Evolutionary conservation across 2,329 filamentous ascomycete species (phyloP), one percentile per base, ranked within the genome.

Genomic region (Aureobasidium namibiae): DNA sequence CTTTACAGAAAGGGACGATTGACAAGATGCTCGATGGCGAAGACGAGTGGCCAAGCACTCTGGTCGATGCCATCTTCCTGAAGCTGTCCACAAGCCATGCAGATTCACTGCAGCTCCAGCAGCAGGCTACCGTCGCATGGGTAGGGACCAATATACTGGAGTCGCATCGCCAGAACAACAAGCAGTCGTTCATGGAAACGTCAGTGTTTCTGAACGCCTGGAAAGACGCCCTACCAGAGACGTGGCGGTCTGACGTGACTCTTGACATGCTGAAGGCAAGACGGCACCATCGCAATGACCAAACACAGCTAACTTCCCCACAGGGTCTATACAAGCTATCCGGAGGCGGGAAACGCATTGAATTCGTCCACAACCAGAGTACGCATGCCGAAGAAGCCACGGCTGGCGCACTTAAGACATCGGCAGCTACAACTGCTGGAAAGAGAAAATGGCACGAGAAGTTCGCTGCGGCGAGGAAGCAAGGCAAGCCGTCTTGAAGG

Each of bases 371-470:
- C 24, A 56, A 44, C 3, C 16, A 23, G 11, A 26, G 11, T n/a
- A 16, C 31, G 3, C 24, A 23, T 1, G 29, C 24, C 24, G 50
- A 23, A 39, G 56, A 38, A n/a, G 29, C 44, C 18, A 34, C 45
- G 7, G 33, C 56, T 26, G 38, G 29, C 16, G 33, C 53, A 3
- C 1, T 44, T 23, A 61, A 61, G 23, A 23, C 44, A 46, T 57
- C 56, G 2, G 18, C 60, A 9, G 26, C 41, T 5, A 24, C 60
- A 9, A 50, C 42, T 33, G 67, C 68, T 9, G 65, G 65, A 18
- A 73, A 72, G 61, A 62, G 71, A 54, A 72, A 72, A 60, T 73
- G 71, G 71, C 71, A 73, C 61, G 71, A 73, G 29, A 73, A 69
- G 54, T 73, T 73, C 63, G 67, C 66, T 36, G 65, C 68, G 14